phyloP scores from a whole-genome alignment of 768 basidiomycete genomes.

The Trametes cingulata region DNA sequence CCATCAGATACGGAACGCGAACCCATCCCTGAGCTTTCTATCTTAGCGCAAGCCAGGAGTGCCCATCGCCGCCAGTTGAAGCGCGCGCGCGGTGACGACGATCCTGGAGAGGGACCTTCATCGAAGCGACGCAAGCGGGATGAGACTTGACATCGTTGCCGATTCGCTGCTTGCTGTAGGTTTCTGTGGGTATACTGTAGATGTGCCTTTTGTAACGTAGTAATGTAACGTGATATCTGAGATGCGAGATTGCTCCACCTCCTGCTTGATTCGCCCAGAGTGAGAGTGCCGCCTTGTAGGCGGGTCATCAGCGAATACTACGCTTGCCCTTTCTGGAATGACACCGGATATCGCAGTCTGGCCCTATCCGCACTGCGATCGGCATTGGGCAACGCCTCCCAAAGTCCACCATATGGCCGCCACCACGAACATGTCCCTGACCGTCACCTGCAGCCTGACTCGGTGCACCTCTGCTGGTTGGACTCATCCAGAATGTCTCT shows the following conservation, averaged over 20 bases:
- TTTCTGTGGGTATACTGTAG: background rate
- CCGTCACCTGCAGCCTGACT: background rate
- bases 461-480: background rate
- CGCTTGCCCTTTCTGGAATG: background rate
- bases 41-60: background rate
- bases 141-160: background rate
- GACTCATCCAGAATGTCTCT: constrained; percentile 41
- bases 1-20: background rate
- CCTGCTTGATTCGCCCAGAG: too few species aligned
- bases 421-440: background rate
- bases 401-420: background rate
- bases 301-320: constrained; percentile 2
- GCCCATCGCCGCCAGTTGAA: background rate
- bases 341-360: background rate
- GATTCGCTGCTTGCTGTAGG: background rate
- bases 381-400: background rate
- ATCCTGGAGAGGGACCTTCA: too few species aligned
- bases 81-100: background rate
- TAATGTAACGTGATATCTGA: too few species aligned
- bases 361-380: background rate
- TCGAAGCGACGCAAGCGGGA: background rate
- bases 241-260: too few species aligned
- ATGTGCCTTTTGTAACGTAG: constrained; percentile 7
- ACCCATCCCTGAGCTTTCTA: background rate
- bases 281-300: too few species aligned